These are phyloP conservation scores for Hanseniaspora gamundiae DNA, from an alignment of 1,139 yeast species.

Conservation along the genomic window DNA sequence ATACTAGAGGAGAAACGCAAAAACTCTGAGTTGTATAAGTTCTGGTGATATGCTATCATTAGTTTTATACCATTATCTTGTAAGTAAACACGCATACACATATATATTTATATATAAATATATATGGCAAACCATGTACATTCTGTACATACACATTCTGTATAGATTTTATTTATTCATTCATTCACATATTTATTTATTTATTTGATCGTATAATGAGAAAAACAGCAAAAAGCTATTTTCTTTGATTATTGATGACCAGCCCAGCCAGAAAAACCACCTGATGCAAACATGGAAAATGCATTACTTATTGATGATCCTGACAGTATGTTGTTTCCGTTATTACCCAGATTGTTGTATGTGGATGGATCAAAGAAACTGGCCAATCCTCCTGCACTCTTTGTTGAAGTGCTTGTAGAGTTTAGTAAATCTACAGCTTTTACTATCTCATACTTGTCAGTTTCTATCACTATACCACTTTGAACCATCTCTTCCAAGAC, in stretches of 20 bases:
- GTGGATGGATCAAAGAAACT: conserved; percentile 1
- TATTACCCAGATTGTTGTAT: neutral
- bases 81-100: neutral
- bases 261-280: conserved; percentile 8
- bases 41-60: conserved; percentile 16
- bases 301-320: conserved; percentile 2
- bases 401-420: neutral
- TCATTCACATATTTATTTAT: neutral
- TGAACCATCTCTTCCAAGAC: conserved; percentile 88
- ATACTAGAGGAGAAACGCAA: conserved; percentile 25
- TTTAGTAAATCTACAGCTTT: conserved; percentile 42
- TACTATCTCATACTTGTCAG: conserved; percentile 75
- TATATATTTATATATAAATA: neutral
- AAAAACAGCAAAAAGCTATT: too few species aligned
- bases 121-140: neutral
- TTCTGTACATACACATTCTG: neutral
- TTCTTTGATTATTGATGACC: conserved; percentile 2
- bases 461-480: conserved; percentile 98
- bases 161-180: neutral
- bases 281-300: conserved; percentile 7
- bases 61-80: neutral
- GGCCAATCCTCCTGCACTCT: neutral
- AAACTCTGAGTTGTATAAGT: conserved; percentile 20
- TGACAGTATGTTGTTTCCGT: neutral
- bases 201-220: too few species aligned